These are phyloP conservation scores for Scedosporium dehoogii DNA, from an alignment of 2,329 filamentous ascomycete species.

Conservation along the genomic window DNA sequence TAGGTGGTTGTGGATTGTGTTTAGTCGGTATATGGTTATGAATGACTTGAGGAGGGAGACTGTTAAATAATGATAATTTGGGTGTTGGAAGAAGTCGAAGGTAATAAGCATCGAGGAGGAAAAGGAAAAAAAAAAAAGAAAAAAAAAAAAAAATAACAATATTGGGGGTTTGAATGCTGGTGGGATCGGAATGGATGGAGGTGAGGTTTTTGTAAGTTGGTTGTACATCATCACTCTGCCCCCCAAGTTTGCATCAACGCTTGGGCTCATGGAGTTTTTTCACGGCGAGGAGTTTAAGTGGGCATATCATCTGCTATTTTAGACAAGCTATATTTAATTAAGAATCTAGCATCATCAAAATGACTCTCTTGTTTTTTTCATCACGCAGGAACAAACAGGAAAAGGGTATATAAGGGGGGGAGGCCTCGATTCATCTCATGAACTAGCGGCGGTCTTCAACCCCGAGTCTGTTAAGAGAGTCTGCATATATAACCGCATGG, in stretches of 20 bases:
- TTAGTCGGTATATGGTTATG: slow-evolving; percentile 90
- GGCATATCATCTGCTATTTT: not conserved
- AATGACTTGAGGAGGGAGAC: slow-evolving; percentile 66
- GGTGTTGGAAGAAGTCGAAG: no score
- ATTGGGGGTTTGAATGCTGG: not conserved
- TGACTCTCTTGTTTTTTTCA: no score
- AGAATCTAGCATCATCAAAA: not conserved
- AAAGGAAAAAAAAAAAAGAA: not conserved
- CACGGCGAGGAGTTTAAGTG: not conserved
- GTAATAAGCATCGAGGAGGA: no score
- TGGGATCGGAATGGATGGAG: not conserved
- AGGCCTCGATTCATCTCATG: no score
- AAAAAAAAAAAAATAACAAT: not conserved
- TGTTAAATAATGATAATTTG: slow-evolving; percentile 16
- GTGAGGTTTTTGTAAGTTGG: not conserved
- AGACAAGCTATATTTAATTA: not conserved
- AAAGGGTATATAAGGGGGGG: no score
- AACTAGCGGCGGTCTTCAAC: no score
- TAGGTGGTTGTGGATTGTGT: slow-evolving; percentile 83
- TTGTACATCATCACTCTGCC: not conserved
- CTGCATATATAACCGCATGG: no score
- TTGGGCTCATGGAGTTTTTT: not conserved
- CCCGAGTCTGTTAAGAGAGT: no score
- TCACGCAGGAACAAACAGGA: no score
- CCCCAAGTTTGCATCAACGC: not conserved